Conservation (phyloP, 257 asterid species). For the Capsicum pubescens region DNA sequence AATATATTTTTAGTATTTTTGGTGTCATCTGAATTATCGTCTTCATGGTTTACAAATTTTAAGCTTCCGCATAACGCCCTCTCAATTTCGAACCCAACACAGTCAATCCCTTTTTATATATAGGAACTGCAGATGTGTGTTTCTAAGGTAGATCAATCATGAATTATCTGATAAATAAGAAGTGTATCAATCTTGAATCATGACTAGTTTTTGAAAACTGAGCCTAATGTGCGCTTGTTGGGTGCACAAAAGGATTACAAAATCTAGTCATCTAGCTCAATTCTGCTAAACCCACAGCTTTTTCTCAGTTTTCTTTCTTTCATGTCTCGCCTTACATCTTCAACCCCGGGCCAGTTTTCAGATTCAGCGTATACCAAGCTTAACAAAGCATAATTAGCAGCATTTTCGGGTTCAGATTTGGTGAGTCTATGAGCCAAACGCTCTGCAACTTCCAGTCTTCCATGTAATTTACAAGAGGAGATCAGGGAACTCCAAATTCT, state of each 20-base stretch:
- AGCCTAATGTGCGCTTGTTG: neutral
- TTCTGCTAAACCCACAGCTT: conserved; percentile 56
- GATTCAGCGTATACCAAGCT: conserved; percentile 69
- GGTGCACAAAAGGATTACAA: neutral
- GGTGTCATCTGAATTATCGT: no score
- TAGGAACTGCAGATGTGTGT: neutral
- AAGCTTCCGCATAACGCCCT: no score
- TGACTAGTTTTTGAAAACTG: neutral
- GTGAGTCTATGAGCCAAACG: conserved; percentile 49
- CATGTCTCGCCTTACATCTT: conserved; percentile 57
- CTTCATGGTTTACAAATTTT: no score
- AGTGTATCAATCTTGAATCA: neutral
- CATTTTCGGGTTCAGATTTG: conserved; percentile 66
- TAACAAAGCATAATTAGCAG: conserved; percentile 58
- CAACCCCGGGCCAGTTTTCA: conserved; percentile 66
- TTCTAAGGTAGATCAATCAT: no score
- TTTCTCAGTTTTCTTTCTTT: conserved; percentile 48
- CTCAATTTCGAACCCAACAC: neutral
- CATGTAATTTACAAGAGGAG: conserved; percentile 64
- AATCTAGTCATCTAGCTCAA: conserved; percentile 36
- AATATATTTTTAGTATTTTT: no score
- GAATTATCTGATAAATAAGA: no score
- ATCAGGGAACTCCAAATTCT: conserved; percentile 61
- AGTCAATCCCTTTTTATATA: neutral
- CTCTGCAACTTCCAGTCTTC: conserved; percentile 67